These are phyloP conservation scores for Lobulomyces angularis DNA, from an alignment of 192 early-diverging fungal species.

Conservation along the genomic window DNA sequence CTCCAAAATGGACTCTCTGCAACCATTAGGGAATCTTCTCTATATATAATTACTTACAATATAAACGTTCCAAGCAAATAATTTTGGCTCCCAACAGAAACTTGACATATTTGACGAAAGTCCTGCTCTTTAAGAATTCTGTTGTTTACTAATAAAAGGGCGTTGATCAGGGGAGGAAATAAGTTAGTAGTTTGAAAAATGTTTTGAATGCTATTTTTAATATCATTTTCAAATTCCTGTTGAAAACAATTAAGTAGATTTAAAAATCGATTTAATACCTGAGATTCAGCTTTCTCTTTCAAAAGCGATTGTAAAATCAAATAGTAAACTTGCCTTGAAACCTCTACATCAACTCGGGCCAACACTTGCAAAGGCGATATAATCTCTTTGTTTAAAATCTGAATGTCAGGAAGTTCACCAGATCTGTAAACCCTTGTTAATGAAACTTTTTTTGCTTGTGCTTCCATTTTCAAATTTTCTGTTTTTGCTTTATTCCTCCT, in stretches of 20 bases:
- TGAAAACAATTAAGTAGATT: too few species aligned
- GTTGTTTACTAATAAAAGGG: too few species aligned
- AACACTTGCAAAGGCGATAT: conserved; percentile 52
- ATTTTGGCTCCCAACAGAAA: conserved; percentile 22
- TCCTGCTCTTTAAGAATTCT: conserved; percentile 8
- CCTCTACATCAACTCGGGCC: conserved; percentile 42
- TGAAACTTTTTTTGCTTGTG: conserved; percentile 36
- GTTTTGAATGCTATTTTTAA: too few species aligned
- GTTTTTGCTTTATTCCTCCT: conserved; percentile 15
- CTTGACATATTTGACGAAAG: conserved; percentile 9
- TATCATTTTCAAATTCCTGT: too few species aligned
- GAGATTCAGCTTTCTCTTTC: too few species aligned
- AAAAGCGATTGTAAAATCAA: too few species aligned
- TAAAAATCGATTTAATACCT: too few species aligned
- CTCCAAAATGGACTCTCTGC: too few species aligned
- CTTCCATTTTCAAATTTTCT: conserved; percentile 25
- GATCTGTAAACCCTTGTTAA: conserved; percentile 49
- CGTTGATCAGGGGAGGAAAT: conserved; percentile 12
- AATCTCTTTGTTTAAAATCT: conserved; percentile 52
- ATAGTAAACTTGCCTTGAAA: conserved; percentile 44
- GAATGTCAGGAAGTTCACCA: conserved; percentile 71
- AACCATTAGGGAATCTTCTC: too few species aligned
- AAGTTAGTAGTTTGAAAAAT: conserved; percentile 7
- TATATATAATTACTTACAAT: conserved; percentile 11
- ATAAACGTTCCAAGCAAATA: conserved; percentile 19